A percentile compares a stretch with the other conserved stretches of the same genome.
Conservation (phyloP, 805 yeast genomes). For the Zygosaccharomyces bailii region DNA sequence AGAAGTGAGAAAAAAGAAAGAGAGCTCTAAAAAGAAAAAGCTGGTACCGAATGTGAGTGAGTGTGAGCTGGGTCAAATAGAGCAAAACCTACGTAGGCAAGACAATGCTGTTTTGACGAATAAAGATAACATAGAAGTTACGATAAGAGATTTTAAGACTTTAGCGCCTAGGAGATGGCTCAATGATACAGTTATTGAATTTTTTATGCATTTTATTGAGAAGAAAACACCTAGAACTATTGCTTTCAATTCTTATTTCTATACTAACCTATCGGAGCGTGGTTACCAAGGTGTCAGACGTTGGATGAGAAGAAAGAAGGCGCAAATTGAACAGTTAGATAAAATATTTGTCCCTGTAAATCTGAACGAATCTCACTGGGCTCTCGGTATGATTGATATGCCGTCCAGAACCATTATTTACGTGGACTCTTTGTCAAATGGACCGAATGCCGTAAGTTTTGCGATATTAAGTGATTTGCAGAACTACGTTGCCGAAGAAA, state of each 20-base stretch:
- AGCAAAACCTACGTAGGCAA: slow-evolving; percentile 31
- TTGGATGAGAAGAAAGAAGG: slow-evolving; percentile 79
- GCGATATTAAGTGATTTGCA: slow-evolving; percentile 46
- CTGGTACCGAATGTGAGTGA: slow-evolving; percentile 30
- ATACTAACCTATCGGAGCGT: slow-evolving; percentile 59
- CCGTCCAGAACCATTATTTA: slow-evolving; percentile 55
- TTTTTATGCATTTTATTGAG: slow-evolving; percentile 50
- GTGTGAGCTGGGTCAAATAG: slow-evolving; percentile 26
- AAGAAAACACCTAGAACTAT: slow-evolving; percentile 43
- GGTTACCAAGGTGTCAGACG: slow-evolving; percentile 81
- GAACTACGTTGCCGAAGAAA: slow-evolving; percentile 66
- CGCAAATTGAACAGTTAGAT: slow-evolving; percentile 60
- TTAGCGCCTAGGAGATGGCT: slow-evolving; percentile 74
- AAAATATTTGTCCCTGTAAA: slow-evolving; percentile 83
- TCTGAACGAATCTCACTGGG: slow-evolving; percentile 84
- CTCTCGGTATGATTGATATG: slow-evolving; percentile 74
- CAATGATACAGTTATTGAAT: slow-evolving; percentile 87
- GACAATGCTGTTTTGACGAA: slow-evolving; percentile 29
- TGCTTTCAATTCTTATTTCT: slow-evolving; percentile 87
- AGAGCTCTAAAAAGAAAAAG: slow-evolving; percentile 14
- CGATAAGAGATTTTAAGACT: slow-evolving; percentile 65
- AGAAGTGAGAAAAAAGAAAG: slow-evolving; percentile 26
- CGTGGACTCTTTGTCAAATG: slow-evolving; percentile 66
- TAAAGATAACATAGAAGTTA: slow-evolving; percentile 53
- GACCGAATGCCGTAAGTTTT: slow-evolving; percentile 35